Evolutionary conservation across 2,329 filamentous ascomycete species (phyloP).

Genomic region (Scedosporium apiospermum): DNA sequence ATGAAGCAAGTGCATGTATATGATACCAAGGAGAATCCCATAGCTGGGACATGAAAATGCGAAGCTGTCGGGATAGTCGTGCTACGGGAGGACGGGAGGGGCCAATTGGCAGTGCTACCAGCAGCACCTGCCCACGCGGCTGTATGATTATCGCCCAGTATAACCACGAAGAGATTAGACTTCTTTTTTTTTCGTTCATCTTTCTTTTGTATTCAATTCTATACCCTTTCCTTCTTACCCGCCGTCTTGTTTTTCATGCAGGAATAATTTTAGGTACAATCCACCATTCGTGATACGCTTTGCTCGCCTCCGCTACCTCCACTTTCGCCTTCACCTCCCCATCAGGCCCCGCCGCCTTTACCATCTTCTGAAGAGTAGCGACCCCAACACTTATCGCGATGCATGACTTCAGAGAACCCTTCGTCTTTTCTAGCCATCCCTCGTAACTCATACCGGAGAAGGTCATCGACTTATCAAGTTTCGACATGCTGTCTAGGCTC

Average conservation of each 20-base stretch:
- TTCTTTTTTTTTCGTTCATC: neutral
- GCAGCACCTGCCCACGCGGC: neutral
- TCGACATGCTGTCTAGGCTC: slow-evolving; percentile 46
- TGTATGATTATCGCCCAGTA: neutral
- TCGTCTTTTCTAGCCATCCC: slow-evolving; percentile 51
- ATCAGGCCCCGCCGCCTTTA: slow-evolving; percentile 25
- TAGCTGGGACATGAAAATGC: neutral
- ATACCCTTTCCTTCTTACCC: neutral
- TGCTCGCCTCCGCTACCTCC: slow-evolving; percentile 41
- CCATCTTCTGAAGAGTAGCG: slow-evolving; percentile 46
- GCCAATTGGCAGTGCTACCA: neutral
- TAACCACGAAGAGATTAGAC: neutral
- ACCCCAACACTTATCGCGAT: slow-evolving; percentile 61
- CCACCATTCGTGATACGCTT: slow-evolving; percentile 57
- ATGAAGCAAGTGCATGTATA: neutral
- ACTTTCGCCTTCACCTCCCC: slow-evolving; percentile 31
- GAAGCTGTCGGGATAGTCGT: neutral
- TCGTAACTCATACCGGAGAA: slow-evolving; percentile 49
- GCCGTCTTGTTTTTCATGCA: neutral
- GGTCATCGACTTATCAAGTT: slow-evolving; percentile 38
- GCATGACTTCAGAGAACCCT: slow-evolving; percentile 56
- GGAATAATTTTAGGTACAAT: slow-evolving; percentile 42
- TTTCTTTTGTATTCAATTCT: neutral
- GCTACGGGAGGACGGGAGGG: neutral
- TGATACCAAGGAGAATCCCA: slow-evolving; percentile 3